Evolutionary conservation across 352 stramenopile species (phyloP).

Genomic region (Phytophthora pistaciae): DNA sequence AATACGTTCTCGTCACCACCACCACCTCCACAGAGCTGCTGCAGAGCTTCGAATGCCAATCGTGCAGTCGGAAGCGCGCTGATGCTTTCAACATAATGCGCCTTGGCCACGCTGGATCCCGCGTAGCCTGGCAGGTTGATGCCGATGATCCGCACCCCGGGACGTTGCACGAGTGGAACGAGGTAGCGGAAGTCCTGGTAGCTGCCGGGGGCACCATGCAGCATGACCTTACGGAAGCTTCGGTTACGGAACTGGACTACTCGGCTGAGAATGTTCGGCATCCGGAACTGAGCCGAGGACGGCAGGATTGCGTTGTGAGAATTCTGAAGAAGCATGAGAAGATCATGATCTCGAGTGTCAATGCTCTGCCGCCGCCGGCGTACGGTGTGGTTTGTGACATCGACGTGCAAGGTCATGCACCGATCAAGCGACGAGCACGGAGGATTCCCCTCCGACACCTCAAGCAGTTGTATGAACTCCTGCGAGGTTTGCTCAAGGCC

Average conservation of each 20-base stretch:
- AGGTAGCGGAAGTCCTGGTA: no score
- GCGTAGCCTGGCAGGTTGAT: no score
- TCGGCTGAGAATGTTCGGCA: neutral
- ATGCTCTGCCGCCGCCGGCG: neutral
- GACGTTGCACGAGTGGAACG: no score
- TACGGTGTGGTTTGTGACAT: neutral
- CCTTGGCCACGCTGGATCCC: no score
- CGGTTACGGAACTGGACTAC: neutral
- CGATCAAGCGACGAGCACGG: neutral
- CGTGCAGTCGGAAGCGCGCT: no score
- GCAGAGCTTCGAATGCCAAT: no score
- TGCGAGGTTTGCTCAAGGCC: neutral
- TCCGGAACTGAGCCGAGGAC: neutral
- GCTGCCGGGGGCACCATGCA: no score
- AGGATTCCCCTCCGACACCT: neutral
- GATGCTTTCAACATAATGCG: no score
- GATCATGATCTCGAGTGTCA: neutral
- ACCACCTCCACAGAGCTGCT: no score
- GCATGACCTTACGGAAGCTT: neutral
- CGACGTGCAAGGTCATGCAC: neutral
- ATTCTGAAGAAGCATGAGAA: neutral
- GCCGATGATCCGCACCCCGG: no score
- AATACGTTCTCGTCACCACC: no score
- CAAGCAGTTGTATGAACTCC: neutral
- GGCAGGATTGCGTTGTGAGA: neutral